Base-by-base conservation (phyloP, 2,329 filamentous ascomycete species). In the Dichotomopilus funicola region DNA sequence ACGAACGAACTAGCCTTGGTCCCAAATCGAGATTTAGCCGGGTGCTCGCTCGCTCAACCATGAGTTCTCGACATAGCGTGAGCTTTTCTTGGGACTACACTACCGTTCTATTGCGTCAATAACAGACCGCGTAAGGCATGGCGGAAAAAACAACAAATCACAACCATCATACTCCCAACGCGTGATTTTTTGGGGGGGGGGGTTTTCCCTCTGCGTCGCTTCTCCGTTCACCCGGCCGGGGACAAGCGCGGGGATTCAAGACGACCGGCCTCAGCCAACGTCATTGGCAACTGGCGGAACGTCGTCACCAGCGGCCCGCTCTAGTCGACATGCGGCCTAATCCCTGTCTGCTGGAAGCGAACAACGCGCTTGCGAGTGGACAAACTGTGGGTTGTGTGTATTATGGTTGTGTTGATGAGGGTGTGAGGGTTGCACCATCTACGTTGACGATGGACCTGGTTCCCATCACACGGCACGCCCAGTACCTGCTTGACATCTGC, bases 401-500 rank as follows among this genome's bases (percentile, higher is more conserved):
- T 27, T 27, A 3, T 27, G 19, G 19, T 27, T 27, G 19, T 27
- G 19, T 64, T 62, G 61, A 64, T 61, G 59, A 59, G 11, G 48
- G 56, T 37, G 46, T 51, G 53, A 49, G 56, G 52, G 58, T 62
- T 54, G 57, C 62, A 61, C 58, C 55, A 48, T 40, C 49, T 49
- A 37, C 19, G 44, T 42, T 51, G 34, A 40, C 53, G 45, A 58
- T 55, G 58, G 58, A 65, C 63, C 62, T 56, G 62, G 62, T 62
- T 61, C 51, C 52, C 43, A 53, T 38, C 53, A 54, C 40, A 53
- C 51, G 50, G 58, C 45, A 48, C 33, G 27, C 31, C 35, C 31
- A 48, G 45, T 65, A 62, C 62, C 61, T 60, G 63, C 63, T 61
- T 61, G 59, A 56, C 43, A 58, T 53, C 54, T 63, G 62, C 61